phyloP scores from a whole-genome alignment of 2,329 filamentous ascomycete genomes.

The Parastagonospora avenae region DNA sequence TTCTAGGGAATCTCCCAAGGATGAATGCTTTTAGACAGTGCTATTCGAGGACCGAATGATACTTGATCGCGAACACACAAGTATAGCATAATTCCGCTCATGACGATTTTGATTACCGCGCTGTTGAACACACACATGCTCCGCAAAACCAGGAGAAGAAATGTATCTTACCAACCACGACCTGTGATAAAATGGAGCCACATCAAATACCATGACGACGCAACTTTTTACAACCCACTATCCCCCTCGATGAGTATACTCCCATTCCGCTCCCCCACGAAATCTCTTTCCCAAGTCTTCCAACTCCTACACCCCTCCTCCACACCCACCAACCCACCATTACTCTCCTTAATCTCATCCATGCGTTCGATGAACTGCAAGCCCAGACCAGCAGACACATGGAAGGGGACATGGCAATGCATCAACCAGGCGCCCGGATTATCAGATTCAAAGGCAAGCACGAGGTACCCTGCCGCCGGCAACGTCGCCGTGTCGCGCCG shows the following conservation, averaged over 20 bases:
- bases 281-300: slow-evolving; percentile 11
- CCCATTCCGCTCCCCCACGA: slow-evolving; percentile 12
- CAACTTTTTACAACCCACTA: slow-evolving; percentile 8
- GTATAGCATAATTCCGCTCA: too few species aligned
- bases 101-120: too few species aligned
- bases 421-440: slow-evolving; percentile 48
- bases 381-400: slow-evolving; percentile 49
- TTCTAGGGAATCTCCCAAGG: too few species aligned
- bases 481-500: slow-evolving; percentile 46
- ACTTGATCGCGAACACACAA: too few species aligned
- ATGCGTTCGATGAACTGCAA: slow-evolving; percentile 59
- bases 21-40: too few species aligned
- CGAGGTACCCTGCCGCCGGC: slow-evolving; percentile 39
- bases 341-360: slow-evolving; percentile 26
- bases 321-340: slow-evolving; percentile 26
- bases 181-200: too few species aligned
- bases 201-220: too few species aligned
- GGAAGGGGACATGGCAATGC: slow-evolving; percentile 49
- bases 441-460: slow-evolving; percentile 45
- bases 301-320: slow-evolving; percentile 35
- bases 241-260: slow-evolving; percentile 22
- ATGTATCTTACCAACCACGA: too few species aligned
- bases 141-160: neutral
- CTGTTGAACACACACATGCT: too few species aligned
- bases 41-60: too few species aligned